Conservation (phyloP, 306 rosid genomes). For the Fragaria iinumae region DNA sequence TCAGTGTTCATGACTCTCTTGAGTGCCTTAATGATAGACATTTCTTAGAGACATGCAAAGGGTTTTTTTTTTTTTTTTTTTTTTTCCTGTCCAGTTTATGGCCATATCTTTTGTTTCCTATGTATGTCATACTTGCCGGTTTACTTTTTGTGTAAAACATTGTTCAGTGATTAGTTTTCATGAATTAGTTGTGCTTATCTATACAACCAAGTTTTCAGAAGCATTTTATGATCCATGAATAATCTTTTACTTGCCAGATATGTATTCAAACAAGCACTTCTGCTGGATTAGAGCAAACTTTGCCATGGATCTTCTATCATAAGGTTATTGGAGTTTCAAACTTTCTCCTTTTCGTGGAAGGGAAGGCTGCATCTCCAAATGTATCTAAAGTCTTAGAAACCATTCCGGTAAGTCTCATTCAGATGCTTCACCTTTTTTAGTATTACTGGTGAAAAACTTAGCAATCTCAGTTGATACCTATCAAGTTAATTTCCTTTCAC, state of each 20-base stretch:
- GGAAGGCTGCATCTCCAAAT: slow-evolving; percentile 85
- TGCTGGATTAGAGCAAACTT: slow-evolving; percentile 78
- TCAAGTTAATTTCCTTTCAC: neutral
- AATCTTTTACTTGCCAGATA: slow-evolving; percentile 44
- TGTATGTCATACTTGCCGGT: neutral
- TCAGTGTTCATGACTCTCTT: too few relatives aligned
- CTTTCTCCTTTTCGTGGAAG: slow-evolving; percentile 89
- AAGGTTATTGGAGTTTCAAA: slow-evolving; percentile 88
- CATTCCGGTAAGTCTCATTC: slow-evolving; percentile 72
- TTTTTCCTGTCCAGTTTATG: neutral
- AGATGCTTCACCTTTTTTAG: neutral
- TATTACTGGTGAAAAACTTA: neutral
- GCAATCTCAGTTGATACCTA: neutral
- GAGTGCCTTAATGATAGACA: neutral
- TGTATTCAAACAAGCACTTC: slow-evolving; percentile 80
- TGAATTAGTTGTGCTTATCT: neutral
- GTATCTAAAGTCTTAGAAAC: slow-evolving; percentile 70
- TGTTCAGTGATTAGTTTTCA: slow-evolving; percentile 6
- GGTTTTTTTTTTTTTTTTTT: too few relatives aligned
- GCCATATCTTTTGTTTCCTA: neutral
- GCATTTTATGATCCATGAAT: slow-evolving; percentile 17
- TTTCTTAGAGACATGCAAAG: neutral
- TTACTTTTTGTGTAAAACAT: neutral
- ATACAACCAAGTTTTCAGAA: neutral
- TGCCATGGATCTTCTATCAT: slow-evolving; percentile 96